Evolutionary conservation across 495 filamentous ascomycete genomes (phyloP).

Genomic region (Trichoderma gamsii): DNA sequence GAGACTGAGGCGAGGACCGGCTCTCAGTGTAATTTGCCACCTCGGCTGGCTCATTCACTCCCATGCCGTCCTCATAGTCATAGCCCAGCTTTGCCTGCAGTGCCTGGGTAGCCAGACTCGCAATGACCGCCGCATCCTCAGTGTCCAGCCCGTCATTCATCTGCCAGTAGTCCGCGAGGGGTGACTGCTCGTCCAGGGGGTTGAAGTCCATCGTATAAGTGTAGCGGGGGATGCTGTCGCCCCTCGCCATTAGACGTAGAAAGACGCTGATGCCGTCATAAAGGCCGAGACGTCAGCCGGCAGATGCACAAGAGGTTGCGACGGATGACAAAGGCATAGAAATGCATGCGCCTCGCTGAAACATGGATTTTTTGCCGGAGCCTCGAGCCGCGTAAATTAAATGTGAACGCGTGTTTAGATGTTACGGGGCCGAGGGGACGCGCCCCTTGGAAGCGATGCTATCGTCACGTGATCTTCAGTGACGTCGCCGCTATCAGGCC

Average conservation of each 20-base stretch:
- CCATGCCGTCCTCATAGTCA: background rate
- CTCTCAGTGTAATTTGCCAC: slow-evolving; percentile 9
- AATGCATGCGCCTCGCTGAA: background rate
- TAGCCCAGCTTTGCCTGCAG: background rate
- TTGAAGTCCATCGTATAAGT: slow-evolving; percentile 12
- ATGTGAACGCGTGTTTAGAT: slow-evolving; percentile 8
- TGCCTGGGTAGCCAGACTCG: background rate
- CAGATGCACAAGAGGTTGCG: background rate
- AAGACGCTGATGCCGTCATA: background rate
- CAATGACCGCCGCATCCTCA: background rate
- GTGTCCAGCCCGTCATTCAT: background rate
- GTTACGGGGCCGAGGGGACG: background rate
- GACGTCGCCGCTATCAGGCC: background rate
- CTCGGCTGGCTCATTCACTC: background rate
- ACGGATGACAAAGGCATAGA: background rate
- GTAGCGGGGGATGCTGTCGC: background rate
- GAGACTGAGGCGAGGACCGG: slow-evolving; percentile 5
- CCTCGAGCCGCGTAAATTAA: background rate
- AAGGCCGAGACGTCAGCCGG: background rate
- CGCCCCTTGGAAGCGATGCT: background rate
- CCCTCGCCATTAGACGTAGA: background rate
- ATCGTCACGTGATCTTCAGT: background rate
- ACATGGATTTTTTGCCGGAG: background rate
- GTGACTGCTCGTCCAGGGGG: background rate
- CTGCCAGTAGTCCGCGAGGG: background rate